Percentiles rank a stretch among this genome's conserved stretches.
Conservation (phyloP, 208 protist genomes). For the Trypanosomatidae sp. region DNA sequence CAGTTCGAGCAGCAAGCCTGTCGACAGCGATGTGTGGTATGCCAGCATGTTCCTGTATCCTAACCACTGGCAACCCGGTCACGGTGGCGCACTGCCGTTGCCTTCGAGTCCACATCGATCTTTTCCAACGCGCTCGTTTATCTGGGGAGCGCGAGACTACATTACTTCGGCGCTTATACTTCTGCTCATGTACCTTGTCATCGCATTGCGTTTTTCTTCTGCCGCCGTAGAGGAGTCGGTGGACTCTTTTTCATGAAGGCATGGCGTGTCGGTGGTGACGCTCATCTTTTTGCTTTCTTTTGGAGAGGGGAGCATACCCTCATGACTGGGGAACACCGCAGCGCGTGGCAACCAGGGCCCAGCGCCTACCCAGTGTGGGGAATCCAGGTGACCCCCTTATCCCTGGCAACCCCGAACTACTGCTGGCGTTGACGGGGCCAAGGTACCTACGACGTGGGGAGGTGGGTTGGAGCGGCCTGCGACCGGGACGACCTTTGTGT, state of each 20-base stretch:
- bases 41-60: constrained; percentile 77
- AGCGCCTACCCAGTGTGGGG: neutral
- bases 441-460: neutral
- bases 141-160: constrained; percentile 10
- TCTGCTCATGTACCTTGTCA: constrained; percentile 7
- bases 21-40: constrained; percentile 79
- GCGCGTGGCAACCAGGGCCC: neutral
- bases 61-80: constrained; percentile 75
- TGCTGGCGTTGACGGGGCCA: neutral
- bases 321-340: neutral
- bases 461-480: neutral
- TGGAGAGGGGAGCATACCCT: neutral
- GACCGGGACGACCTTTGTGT: neutral
- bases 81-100: constrained; percentile 25
- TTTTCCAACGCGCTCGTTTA: constrained; percentile 5
- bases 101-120: constrained; percentile 16
- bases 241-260: neutral
- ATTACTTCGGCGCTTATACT: constrained; percentile 13
- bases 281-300: neutral
- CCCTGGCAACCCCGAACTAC: neutral
- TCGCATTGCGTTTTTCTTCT: neutral
- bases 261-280: neutral
- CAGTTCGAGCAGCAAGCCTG: constrained; percentile 20
- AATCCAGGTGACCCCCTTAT: neutral
- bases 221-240: neutral